Conservation (phyloP, 768 basidiomycete genomes). For the Tulasnella sp. region DNA sequence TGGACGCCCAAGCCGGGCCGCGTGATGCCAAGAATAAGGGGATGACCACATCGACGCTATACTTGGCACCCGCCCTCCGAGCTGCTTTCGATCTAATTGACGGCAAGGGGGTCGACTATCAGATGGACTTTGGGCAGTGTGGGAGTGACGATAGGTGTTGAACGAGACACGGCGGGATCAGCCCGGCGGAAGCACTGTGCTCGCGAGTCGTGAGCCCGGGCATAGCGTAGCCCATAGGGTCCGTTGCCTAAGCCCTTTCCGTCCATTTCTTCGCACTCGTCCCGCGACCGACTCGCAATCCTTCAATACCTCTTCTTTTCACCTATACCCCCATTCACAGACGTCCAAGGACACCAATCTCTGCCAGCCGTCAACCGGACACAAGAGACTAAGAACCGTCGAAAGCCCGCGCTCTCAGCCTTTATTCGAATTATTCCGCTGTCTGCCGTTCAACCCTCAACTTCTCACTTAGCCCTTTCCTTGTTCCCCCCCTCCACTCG, state of each 20-base stretch:
- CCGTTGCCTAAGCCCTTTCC: neutral
- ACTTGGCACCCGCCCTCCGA: neutral
- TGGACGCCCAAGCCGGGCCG: neutral
- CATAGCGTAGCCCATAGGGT: neutral
- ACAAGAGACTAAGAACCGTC: neutral
- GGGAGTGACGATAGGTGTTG: neutral
- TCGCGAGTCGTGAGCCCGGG: neutral
- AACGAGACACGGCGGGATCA: neutral
- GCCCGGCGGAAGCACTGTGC: neutral
- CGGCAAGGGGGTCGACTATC: neutral
- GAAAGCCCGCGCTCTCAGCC: neutral
- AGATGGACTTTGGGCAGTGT: neutral
- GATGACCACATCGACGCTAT: neutral
- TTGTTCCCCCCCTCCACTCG: neutral
- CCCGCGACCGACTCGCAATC: slow-evolving; percentile 1
- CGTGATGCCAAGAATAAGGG: neutral
- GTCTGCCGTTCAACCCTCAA: neutral
- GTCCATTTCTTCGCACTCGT: neutral
- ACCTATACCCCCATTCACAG: neutral
- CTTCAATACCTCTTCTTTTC: neutral
- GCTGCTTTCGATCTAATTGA: neutral
- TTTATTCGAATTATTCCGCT: neutral
- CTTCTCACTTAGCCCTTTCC: neutral
- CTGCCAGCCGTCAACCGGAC: neutral
- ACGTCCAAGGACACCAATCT: neutral